These are phyloP conservation scores for Trichosporon sp. DNA, from an alignment of 1,284 basidiomycete species.

Conservation along the genomic window DNA sequence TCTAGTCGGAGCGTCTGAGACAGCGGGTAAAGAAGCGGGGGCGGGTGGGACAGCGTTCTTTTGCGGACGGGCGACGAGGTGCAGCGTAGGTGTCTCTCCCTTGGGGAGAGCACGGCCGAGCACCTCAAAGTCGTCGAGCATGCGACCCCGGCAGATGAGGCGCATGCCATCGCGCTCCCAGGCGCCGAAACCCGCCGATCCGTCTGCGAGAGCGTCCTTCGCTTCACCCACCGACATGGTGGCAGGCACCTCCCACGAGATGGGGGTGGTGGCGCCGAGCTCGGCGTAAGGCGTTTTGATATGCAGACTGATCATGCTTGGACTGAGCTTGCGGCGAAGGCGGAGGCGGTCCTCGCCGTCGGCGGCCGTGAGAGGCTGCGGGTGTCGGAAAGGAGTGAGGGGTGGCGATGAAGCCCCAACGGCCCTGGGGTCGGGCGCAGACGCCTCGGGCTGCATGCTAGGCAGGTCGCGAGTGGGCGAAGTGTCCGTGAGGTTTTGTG, in stretches of 20 bases:
- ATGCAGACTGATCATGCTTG: slow-evolving; percentile 34
- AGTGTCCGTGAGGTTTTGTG: neutral
- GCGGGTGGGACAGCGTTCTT: neutral
- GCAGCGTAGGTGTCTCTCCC: slow-evolving; percentile 37
- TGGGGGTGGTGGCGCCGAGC: slow-evolving; percentile 16
- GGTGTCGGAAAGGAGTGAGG: slow-evolving; percentile 18
- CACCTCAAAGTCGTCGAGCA: slow-evolving; percentile 48
- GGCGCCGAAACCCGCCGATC: slow-evolving; percentile 39
- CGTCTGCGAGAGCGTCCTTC: slow-evolving; percentile 44
- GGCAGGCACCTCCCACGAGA: slow-evolving; percentile 30
- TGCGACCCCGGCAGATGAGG: slow-evolving; percentile 49
- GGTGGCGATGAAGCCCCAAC: slow-evolving; percentile 25
- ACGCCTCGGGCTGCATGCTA: slow-evolving; percentile 32
- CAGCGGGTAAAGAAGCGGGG: neutral
- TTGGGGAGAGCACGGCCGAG: slow-evolving; percentile 42
- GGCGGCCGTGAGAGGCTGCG: slow-evolving; percentile 6
- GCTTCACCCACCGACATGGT: slow-evolving; percentile 35
- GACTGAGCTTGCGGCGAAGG: slow-evolving; percentile 15
- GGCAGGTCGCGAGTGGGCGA: neutral
- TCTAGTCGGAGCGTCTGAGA: neutral
- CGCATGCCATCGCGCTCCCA: slow-evolving; percentile 50
- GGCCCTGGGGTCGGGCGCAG: slow-evolving; percentile 19
- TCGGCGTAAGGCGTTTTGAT: slow-evolving; percentile 47
- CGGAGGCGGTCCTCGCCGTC: slow-evolving; percentile 21
- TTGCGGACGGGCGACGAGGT: slow-evolving; percentile 44